phyloP scores from a whole-genome alignment of 495 filamentous ascomycete species.

The Aspergillus cavernicola region DNA sequence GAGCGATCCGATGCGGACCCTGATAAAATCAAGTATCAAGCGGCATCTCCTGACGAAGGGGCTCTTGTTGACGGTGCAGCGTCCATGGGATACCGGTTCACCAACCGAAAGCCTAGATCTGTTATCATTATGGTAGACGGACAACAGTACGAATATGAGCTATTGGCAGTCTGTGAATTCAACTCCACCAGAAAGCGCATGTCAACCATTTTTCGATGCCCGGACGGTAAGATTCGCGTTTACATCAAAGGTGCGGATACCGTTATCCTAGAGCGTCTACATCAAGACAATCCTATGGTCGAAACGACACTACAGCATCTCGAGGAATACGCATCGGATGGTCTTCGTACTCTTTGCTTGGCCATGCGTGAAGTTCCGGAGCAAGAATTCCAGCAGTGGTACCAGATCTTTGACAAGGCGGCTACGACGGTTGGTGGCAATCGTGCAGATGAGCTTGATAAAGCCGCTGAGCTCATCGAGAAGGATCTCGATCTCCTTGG shows the following conservation, averaged over 20 bases:
- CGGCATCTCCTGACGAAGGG: slow-evolving; percentile 95
- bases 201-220: slow-evolving; percentile 95
- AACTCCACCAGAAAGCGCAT: slow-evolving; percentile 97
- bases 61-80: slow-evolving; percentile 93
- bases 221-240: slow-evolving; percentile 88
- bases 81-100: slow-evolving; percentile 80
- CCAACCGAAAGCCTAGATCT: slow-evolving; percentile 79
- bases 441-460: slow-evolving; percentile 92
- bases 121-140: slow-evolving; percentile 76
- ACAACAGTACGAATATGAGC: slow-evolving; percentile 75
- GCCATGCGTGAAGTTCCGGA: slow-evolving; percentile 94
- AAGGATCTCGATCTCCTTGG: slow-evolving; percentile 86
- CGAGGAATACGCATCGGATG: slow-evolving; percentile 97
- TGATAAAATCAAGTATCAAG: slow-evolving; percentile 90
- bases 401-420: slow-evolving; percentile 81
- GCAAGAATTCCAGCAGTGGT: slow-evolving; percentile 87
- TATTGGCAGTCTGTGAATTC: slow-evolving; percentile 96
- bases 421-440: slow-evolving; percentile 88
- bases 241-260: slow-evolving; percentile 99
- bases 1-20: slow-evolving; percentile 73
- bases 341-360: slow-evolving; percentile 90
- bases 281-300: slow-evolving; percentile 73
- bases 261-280: slow-evolving; percentile 87
- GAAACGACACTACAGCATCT: slow-evolving; percentile 87
- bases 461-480: slow-evolving; percentile 94